These are phyloP conservation scores for Podaxis sp. DNA, from an alignment of 768 basidiomycete species.

Conservation along the genomic window DNA sequence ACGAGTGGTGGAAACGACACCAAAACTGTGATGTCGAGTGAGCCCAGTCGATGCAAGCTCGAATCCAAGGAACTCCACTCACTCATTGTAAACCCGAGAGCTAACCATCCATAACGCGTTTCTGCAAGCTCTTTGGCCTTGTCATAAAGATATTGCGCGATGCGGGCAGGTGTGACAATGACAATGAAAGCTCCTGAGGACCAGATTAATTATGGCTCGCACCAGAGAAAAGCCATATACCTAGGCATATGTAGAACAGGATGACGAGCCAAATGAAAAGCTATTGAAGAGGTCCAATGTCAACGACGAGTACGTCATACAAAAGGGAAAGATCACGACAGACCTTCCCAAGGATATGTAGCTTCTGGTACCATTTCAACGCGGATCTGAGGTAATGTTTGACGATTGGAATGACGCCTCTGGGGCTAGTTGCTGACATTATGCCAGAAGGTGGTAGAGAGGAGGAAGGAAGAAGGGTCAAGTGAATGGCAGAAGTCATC, in stretches of 20 bases:
- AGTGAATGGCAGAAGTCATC: not conserved
- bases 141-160: conserved; percentile 74
- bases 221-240: conserved; percentile 22
- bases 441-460: conserved; percentile 6
- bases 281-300: conserved; percentile 34
- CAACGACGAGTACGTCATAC: conserved; percentile 2
- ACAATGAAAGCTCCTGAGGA: conserved; percentile 39
- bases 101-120: conserved; percentile 61
- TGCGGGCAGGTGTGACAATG: conserved; percentile 59
- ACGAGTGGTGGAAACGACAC: conserved; percentile 61
- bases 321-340: conserved; percentile 6
- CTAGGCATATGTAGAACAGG: conserved; percentile 53
- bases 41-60: not conserved
- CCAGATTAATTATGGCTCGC: not conserved
- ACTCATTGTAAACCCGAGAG: conserved; percentile 55
- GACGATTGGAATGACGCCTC: conserved; percentile 21
- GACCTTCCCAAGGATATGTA: conserved; percentile 60
- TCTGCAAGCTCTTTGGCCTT: conserved; percentile 59
- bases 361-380: conserved; percentile 44
- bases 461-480: not conserved
- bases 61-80: conserved; percentile 19
- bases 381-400: conserved; percentile 35
- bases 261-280: conserved; percentile 56
- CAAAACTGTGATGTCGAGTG: conserved; percentile 32
- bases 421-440: conserved; percentile 26